These are phyloP conservation scores for Kodamaea leandrae DNA, from an alignment of 805 yeast genomes.

Conservation along the genomic window DNA sequence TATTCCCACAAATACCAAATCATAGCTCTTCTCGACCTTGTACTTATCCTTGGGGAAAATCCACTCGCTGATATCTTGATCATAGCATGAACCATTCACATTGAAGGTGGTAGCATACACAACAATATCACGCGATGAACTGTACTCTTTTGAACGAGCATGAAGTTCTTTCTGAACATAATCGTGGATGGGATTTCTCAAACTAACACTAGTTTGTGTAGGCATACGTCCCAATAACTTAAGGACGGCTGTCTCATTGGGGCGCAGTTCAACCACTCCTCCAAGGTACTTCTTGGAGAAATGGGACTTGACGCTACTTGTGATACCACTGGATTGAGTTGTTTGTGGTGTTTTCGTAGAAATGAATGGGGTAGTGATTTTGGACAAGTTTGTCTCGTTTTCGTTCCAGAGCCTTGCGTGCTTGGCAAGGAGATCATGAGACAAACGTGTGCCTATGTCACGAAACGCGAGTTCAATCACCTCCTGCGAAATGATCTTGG, in stretches of 20 bases:
- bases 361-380: slow-evolving; percentile 41
- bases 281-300: slow-evolving; percentile 36
- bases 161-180: slow-evolving; percentile 44
- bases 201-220: slow-evolving; percentile 42
- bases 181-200: slow-evolving; percentile 55
- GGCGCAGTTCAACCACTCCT: slow-evolving; percentile 41
- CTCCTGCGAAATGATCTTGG: slow-evolving; percentile 47
- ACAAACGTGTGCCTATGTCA: slow-evolving; percentile 37
- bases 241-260: slow-evolving; percentile 43
- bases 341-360: slow-evolving; percentile 15
- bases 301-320: slow-evolving; percentile 32
- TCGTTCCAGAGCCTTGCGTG: slow-evolving; percentile 48
- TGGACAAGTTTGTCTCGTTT: slow-evolving; percentile 41
- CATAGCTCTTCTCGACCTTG: slow-evolving; percentile 45
- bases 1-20: slow-evolving; percentile 76
- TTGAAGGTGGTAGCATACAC: slow-evolving; percentile 53
- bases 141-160: slow-evolving; percentile 39
- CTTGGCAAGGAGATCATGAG: slow-evolving; percentile 34
- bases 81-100: slow-evolving; percentile 49
- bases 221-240: slow-evolving; percentile 49
- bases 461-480: slow-evolving; percentile 47
- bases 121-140: slow-evolving; percentile 37
- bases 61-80: slow-evolving; percentile 44
- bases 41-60: slow-evolving; percentile 39
- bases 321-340: slow-evolving; percentile 10